Evolutionary conservation across 441 rosid species (phyloP).

Genomic region (Mallotus japonicus): DNA sequence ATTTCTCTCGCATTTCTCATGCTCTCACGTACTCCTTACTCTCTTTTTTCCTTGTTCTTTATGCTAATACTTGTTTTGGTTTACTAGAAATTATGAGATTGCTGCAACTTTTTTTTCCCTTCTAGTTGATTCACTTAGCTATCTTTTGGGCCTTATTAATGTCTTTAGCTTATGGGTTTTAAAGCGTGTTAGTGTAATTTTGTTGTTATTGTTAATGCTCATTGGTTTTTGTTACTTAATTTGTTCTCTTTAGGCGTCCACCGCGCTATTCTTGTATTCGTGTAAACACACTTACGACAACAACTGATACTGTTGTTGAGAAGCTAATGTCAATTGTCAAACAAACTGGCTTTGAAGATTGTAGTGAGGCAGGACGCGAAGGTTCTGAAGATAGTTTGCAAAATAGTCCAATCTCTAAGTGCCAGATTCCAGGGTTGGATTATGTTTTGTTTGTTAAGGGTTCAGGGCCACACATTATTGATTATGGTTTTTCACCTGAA

Average conservation of each 20-base stretch:
- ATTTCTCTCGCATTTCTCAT: slow-evolving; percentile 72
- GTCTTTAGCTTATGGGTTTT: not conserved
- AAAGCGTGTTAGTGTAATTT: not conserved
- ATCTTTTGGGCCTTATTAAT: not conserved
- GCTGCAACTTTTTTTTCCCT: not conserved
- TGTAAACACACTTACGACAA: slow-evolving; percentile 68
- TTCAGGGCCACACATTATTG: slow-evolving; percentile 75
- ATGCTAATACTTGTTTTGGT: too few relatives aligned
- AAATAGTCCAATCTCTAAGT: slow-evolving; percentile 44
- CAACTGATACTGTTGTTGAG: slow-evolving; percentile 65
- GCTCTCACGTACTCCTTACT: slow-evolving; percentile 60
- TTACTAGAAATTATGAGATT: not conserved
- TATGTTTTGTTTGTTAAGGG: slow-evolving; percentile 85
- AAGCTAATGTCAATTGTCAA: slow-evolving; percentile 55
- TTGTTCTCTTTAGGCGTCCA: slow-evolving; percentile 54
- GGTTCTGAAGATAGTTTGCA: slow-evolving; percentile 15
- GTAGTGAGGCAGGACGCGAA: not conserved
- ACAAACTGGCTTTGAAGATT: slow-evolving; percentile 25
- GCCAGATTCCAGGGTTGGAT: slow-evolving; percentile 75
- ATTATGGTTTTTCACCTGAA: slow-evolving; percentile 50
- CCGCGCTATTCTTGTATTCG: slow-evolving; percentile 88
- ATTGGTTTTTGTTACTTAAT: not conserved
- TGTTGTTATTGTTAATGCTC: not conserved
- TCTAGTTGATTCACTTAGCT: not conserved
- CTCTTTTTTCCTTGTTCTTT: not conserved